Evolutionary conservation across 164 flowering plant species (phyloP).

Genomic region (Chloranthus sessilifolius): DNA sequence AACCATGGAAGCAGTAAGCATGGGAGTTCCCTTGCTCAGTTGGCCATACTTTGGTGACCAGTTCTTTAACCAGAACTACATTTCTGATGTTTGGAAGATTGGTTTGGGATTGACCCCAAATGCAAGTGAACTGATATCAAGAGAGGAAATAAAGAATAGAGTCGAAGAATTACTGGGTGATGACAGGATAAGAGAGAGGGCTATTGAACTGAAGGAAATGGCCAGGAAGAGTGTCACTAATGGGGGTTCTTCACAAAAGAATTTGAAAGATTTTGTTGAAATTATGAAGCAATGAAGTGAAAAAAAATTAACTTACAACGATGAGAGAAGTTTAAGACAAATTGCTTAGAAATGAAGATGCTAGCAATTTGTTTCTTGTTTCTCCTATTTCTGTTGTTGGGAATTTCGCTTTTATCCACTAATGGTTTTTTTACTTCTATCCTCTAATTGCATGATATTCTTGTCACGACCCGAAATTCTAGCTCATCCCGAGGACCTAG

Average conservation of each 20-base stretch:
- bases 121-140: neutral
- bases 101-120: conserved; percentile 7
- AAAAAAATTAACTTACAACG: no score
- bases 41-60: conserved; percentile 14
- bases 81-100: conserved; percentile 5
- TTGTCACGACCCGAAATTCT: no score
- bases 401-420: no score
- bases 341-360: no score
- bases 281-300: no score
- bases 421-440: no score
- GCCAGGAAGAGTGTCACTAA: neutral
- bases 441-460: no score
- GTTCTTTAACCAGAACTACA: conserved; percentile 1
- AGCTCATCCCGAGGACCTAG: no score
- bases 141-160: conserved; percentile 5
- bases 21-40: conserved; percentile 5
- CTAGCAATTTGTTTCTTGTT: no score
- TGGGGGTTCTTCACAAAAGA: conserved; percentile 15
- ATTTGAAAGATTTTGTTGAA: conserved; percentile 12
- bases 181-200: conserved; percentile 9
- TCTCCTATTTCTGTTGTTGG: no score
- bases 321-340: no score
- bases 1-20: conserved; percentile 1
- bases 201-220: neutral
- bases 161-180: conserved; percentile 2